Evolutionary conservation across 2,329 filamentous ascomycete genomes (phyloP).

Genomic region (Atkinsonella hypoxylon): DNA sequence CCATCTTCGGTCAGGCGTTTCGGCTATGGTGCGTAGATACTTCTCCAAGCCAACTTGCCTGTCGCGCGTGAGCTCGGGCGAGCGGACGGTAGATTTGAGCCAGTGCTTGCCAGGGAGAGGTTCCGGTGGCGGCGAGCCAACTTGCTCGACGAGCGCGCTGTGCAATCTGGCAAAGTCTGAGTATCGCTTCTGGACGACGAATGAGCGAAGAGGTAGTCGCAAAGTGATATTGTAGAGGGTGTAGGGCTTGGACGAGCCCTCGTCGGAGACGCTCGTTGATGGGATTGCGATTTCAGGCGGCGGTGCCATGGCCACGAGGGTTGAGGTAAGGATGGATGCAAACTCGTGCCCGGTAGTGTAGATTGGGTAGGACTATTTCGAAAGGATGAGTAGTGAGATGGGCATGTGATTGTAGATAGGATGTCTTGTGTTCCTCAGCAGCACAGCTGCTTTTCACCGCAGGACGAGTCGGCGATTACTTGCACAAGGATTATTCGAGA

Average conservation of each 20-base stretch:
- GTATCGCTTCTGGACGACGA: constrained; percentile 70
- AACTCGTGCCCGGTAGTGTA: too few relatives aligned
- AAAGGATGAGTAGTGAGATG: background rate
- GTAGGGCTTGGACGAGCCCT: constrained; percentile 47
- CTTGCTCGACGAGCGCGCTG: constrained; percentile 43
- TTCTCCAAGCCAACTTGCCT: constrained; percentile 56
- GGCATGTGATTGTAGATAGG: too few relatives aligned
- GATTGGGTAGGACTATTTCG: background rate
- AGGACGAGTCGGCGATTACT: too few relatives aligned
- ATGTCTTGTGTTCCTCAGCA: too few relatives aligned
- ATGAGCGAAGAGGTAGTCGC: constrained; percentile 63
- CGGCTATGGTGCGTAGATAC: constrained; percentile 62
- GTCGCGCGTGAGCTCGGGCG: constrained; percentile 55
- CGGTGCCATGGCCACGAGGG: constrained; percentile 40
- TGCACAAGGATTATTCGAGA: too few relatives aligned
- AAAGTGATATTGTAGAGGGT: constrained; percentile 71
- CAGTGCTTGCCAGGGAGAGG: constrained; percentile 63
- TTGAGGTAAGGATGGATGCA: background rate
- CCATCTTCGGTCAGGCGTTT: constrained; percentile 64
- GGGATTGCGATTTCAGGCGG: constrained; percentile 57
- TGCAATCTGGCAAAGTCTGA: constrained; percentile 65
- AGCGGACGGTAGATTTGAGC: constrained; percentile 61
- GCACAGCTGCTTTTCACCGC: too few relatives aligned
- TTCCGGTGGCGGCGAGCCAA: constrained; percentile 52
- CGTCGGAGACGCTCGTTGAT: constrained; percentile 46